Conservation (phyloP, 441 rosid species). For the Corymbia calophylla region DNA sequence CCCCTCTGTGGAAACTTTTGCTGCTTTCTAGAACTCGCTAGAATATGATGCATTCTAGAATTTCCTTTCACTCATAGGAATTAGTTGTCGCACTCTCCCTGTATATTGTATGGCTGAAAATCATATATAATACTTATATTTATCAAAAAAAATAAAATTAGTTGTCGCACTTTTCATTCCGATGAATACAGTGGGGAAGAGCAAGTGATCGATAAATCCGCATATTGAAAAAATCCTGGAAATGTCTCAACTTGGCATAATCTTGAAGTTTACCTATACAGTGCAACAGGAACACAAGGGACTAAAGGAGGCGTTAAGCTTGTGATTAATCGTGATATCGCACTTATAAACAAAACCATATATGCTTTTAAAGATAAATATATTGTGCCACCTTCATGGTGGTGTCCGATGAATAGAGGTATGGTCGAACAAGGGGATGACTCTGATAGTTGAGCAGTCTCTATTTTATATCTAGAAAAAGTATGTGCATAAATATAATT, state of each 20-base stretch:
- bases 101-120: too few relatives aligned
- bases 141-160: too few relatives aligned
- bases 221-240: not conserved
- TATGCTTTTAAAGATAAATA: slow-evolving; percentile 22
- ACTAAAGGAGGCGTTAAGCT: not conserved
- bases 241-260: not conserved
- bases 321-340: not conserved
- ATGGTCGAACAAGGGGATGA: slow-evolving; percentile 56
- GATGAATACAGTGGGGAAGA: slow-evolving; percentile 10
- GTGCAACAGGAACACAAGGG: slow-evolving; percentile 2
- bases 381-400: slow-evolving; percentile 55
- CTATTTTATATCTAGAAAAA: not conserved
- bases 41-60: too few relatives aligned
- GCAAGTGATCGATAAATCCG: slow-evolving; percentile 4
- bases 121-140: too few relatives aligned
- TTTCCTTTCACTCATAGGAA: not conserved
- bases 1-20: not conserved
- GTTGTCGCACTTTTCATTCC: not conserved
- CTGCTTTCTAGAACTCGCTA: not conserved
- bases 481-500: not conserved
- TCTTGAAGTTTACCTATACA: slow-evolving; percentile 7
- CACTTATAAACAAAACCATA: not conserved
- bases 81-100: not conserved
- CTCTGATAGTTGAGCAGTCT: not conserved
- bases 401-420: slow-evolving; percentile 53